Evolutionary conservation across 208 protist species (phyloP).

Genomic region (Crithidia sp.): DNA sequence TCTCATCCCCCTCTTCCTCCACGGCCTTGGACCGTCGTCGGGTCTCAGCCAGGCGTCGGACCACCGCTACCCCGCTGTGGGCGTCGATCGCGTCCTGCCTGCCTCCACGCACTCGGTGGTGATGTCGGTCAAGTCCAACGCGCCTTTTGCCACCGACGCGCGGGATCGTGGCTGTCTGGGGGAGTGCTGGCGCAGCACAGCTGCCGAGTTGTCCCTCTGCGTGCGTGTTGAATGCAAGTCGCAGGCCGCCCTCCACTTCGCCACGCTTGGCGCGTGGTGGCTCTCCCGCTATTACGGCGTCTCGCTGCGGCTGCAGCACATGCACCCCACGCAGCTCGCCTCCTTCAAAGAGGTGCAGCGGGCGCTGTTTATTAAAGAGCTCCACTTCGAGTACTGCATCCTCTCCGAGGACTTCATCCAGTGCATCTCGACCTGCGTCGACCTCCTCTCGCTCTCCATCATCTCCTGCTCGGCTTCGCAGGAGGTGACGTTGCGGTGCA

Average conservation of each 20-base stretch:
- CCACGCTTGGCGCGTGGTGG: slow-evolving; percentile 64
- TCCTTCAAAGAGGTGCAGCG: slow-evolving; percentile 56
- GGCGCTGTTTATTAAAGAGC: slow-evolving; percentile 49
- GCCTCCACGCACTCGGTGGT: slow-evolving; percentile 18
- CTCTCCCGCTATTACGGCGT: slow-evolving; percentile 69
- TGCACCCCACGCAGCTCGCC: slow-evolving; percentile 50
- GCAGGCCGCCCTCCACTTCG: slow-evolving; percentile 30
- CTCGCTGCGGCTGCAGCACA: slow-evolving; percentile 59
- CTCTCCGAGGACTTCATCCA: slow-evolving; percentile 70
- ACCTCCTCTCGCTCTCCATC: slow-evolving; percentile 60
- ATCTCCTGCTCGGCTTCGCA: slow-evolving; percentile 55
- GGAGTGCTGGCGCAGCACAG: slow-evolving; percentile 34
- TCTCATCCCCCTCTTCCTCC: slow-evolving; percentile 32
- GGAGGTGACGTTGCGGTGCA: slow-evolving; percentile 52
- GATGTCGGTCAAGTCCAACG: slow-evolving; percentile 22
- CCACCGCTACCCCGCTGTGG: slow-evolving; percentile 38
- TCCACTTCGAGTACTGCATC: slow-evolving; percentile 51
- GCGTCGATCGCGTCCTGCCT: slow-evolving; percentile 23
- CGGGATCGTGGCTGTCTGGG: slow-evolving; percentile 19
- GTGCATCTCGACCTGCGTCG: slow-evolving; percentile 55
- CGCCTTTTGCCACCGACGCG: slow-evolving; percentile 4
- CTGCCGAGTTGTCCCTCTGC: slow-evolving; percentile 50
- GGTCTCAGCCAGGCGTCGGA: slow-evolving; percentile 11
- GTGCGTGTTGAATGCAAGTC: slow-evolving; percentile 46
- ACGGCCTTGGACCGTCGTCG: slow-evolving; percentile 14